phyloP scores from a whole-genome alignment of 2,329 filamentous ascomycete species.

The Lojkania enalia region DNA sequence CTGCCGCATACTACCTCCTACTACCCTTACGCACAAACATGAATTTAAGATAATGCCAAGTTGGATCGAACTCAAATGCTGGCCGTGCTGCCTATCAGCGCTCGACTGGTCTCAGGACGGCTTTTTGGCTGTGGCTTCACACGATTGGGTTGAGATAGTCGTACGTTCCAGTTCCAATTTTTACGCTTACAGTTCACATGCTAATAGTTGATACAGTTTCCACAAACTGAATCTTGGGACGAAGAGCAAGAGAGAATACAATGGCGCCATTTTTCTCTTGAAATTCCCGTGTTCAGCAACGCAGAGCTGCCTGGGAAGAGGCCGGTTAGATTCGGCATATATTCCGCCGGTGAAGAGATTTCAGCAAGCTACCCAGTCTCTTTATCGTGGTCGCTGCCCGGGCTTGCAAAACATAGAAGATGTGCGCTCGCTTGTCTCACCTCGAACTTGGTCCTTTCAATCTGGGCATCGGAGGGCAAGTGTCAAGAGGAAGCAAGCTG shows the following conservation, averaged over 20 bases:
- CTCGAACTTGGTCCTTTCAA: constrained; percentile 58
- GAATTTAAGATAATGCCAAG: too few species aligned
- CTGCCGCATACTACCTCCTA: background rate
- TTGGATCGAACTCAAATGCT: constrained; percentile 44
- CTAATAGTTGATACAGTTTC: constrained; percentile 30
- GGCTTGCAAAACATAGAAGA: constrained; percentile 57
- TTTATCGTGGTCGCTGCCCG: constrained; percentile 61
- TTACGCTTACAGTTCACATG: constrained; percentile 7
- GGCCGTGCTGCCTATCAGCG: constrained; percentile 56
- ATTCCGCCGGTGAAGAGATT: constrained; percentile 63
- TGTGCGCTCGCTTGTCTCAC: constrained; percentile 60
- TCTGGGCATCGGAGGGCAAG: constrained; percentile 57
- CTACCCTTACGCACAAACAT: too few species aligned
- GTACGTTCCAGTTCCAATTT: background rate
- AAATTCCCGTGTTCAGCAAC: constrained; percentile 56
- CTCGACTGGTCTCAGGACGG: constrained; percentile 64
- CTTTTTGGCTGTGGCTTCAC: constrained; percentile 59
- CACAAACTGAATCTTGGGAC: constrained; percentile 34
- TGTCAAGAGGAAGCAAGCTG: constrained; percentile 51
- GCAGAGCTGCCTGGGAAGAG: constrained; percentile 52
- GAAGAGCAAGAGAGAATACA: constrained; percentile 36
- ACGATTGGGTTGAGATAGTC: constrained; percentile 59
- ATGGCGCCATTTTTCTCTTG: constrained; percentile 48
- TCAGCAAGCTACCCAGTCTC: constrained; percentile 55
- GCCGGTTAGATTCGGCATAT: constrained; percentile 51